A percentile compares a stretch with the other conserved stretches of the same genome.
phyloP scores from a whole-genome alignment of 2,329 filamentous ascomycete genomes.

The Xenoacremonium recifei region DNA sequence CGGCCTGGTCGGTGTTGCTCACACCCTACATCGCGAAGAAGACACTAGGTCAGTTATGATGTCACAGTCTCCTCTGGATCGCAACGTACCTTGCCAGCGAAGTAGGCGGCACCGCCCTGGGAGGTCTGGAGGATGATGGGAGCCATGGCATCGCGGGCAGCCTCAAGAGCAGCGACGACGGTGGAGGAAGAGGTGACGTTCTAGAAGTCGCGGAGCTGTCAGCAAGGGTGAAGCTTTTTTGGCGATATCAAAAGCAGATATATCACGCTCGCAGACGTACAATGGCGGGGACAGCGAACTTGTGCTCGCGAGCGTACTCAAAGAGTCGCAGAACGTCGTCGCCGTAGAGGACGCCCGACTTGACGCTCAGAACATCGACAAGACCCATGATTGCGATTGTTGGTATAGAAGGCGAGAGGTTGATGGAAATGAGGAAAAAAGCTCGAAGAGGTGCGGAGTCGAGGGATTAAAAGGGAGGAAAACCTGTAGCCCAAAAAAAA shows the following conservation, averaged over 20 bases:
- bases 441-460: constrained; percentile 6
- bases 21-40: constrained; percentile 56
- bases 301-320: constrained; percentile 83
- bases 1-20: constrained; percentile 76
- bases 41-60: neutral
- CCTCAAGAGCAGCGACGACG: constrained; percentile 81
- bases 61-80: neutral
- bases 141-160: constrained; percentile 85
- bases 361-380: constrained; percentile 46
- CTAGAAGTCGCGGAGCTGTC: constrained; percentile 25
- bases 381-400: constrained; percentile 36
- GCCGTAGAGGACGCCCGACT: constrained; percentile 54
- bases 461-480: constrained; percentile 5
- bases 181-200: constrained; percentile 92
- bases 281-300: constrained; percentile 85
- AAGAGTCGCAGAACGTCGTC: constrained; percentile 67
- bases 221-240: no score
- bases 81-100: constrained; percentile 72
- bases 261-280: constrained; percentile 25
- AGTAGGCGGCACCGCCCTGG: constrained; percentile 91
- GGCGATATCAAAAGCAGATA: neutral
- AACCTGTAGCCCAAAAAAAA: constrained; percentile 20
- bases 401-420: constrained; percentile 6
- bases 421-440: constrained; percentile 9
- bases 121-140: constrained; percentile 93